Conservation (phyloP, 768 basidiomycete species). For the Mrakia frigida region DNA sequence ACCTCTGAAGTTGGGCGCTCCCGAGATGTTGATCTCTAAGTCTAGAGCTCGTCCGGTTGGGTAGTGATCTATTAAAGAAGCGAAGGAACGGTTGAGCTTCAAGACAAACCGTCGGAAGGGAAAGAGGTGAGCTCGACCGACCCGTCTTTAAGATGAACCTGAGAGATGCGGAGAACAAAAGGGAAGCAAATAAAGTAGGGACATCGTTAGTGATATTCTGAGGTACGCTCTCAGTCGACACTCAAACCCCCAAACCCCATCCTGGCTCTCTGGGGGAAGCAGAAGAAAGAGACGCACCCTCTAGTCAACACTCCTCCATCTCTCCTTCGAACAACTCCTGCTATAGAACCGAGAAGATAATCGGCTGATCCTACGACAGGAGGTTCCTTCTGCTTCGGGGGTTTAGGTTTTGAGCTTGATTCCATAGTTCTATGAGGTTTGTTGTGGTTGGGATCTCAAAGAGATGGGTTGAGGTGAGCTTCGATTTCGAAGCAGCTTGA, state of each 20-base stretch:
- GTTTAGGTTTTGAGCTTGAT: not conserved
- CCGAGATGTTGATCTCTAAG: conserved; percentile 83
- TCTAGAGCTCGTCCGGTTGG: conserved; percentile 46
- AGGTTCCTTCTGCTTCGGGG: not conserved
- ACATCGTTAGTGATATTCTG: too few relatives aligned
- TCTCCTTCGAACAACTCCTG: conserved; percentile 29
- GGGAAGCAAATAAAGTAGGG: too few relatives aligned
- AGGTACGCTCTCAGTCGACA: too few relatives aligned
- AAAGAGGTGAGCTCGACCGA: conserved; percentile 53
- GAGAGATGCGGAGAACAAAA: not conserved
- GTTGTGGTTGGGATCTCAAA: not conserved
- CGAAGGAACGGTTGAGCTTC: conserved; percentile 13
- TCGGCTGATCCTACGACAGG: conserved; percentile 21
- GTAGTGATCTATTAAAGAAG: conserved; percentile 39
- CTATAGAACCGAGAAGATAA: conserved; percentile 16
- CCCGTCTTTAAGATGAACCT: conserved; percentile 93
- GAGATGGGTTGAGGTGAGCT: not conserved
- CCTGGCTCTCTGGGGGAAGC: not conserved
- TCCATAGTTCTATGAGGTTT: not conserved
- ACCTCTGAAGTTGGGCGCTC: conserved; percentile 91
- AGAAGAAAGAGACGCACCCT: not conserved
- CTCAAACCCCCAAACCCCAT: too few relatives aligned
- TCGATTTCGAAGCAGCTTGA: not conserved
- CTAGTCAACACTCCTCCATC: conserved; percentile 25
- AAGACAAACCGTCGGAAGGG: conserved; percentile 49